Evolutionary conservation across 257 asterid genomes (phyloP).

Genomic region (Galeopsis tetrahit): DNA sequence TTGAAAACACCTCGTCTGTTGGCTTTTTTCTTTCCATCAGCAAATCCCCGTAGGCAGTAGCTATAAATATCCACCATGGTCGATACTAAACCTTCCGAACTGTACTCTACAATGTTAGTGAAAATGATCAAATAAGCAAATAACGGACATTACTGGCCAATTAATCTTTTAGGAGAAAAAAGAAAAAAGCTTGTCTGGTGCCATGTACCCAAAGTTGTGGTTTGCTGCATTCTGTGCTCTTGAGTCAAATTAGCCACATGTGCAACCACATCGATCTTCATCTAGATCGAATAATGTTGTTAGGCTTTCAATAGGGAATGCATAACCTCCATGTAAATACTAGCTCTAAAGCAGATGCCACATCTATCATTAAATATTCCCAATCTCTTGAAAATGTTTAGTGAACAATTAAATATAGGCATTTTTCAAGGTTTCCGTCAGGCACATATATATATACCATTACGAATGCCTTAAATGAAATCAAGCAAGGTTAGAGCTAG

Average conservation of each 20-base stretch:
- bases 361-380: constrained; percentile 1
- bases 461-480: constrained; percentile 20
- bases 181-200: constrained; percentile 1
- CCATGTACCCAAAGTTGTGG: constrained; percentile 28
- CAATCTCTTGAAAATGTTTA: constrained; percentile 4
- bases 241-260: constrained; percentile 19
- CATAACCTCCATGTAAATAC: constrained; percentile 9
- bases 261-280: constrained; percentile 23
- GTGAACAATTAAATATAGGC: neutral
- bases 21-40: constrained; percentile 14
- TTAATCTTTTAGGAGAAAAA: neutral
- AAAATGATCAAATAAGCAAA: neutral
- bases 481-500: constrained; percentile 17
- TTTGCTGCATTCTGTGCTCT: constrained; percentile 20
- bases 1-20: neutral
- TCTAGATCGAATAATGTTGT: constrained; percentile 16
- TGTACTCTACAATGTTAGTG: constrained; percentile 1
- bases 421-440: constrained; percentile 23
- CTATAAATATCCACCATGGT: constrained; percentile 1
- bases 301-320: constrained; percentile 13
- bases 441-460: constrained; percentile 20
- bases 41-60: constrained; percentile 4
- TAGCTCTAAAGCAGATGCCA: neutral
- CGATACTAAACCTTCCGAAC: constrained; percentile 5
- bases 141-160: too few relatives aligned